Evolutionary conservation across 208 protist species (phyloP).

Genomic region (Trypanosoma mega): DNA sequence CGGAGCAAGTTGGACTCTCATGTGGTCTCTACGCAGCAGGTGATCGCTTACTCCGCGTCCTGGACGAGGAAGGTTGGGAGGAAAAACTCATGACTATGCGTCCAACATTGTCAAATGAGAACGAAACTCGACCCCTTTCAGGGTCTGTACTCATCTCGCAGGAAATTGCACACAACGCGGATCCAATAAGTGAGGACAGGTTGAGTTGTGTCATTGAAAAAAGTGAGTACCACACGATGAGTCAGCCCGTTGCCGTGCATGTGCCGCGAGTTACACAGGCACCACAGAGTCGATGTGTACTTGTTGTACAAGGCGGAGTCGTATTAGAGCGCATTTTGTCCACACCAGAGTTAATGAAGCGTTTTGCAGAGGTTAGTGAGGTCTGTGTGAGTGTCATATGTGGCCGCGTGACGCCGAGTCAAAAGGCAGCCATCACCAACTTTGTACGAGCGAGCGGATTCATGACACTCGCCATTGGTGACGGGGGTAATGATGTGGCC

Average conservation of each 20-base stretch:
- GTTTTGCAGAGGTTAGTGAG: constrained; percentile 55
- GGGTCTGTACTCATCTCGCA: background rate
- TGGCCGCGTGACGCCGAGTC: constrained; percentile 92
- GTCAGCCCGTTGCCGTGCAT: no score
- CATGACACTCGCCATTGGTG: constrained; percentile 93
- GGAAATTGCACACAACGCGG: background rate
- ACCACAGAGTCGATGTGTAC: constrained; percentile 23
- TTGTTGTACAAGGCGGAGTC: constrained; percentile 60
- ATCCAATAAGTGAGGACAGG: background rate
- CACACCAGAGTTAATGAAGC: constrained; percentile 29
- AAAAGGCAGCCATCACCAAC: constrained; percentile 91
- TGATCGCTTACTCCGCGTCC: constrained; percentile 55
- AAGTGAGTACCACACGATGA: background rate
- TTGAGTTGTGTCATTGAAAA: background rate
- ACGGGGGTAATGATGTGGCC: constrained; percentile 95
- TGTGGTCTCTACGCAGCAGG: constrained; percentile 56
- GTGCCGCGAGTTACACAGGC: no score
- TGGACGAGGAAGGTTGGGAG: constrained; percentile 21
- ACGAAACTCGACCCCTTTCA: background rate
- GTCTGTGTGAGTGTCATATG: constrained; percentile 90
- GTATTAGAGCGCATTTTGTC: constrained; percentile 74
- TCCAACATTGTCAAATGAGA: no score
- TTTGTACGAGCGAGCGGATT: constrained; percentile 58
- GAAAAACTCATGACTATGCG: constrained; percentile 17
- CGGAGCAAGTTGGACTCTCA: constrained; percentile 94